These are phyloP conservation scores for Thamnidium elegans DNA, from an alignment of 192 early-diverging fungal species.

Conservation along the genomic window DNA sequence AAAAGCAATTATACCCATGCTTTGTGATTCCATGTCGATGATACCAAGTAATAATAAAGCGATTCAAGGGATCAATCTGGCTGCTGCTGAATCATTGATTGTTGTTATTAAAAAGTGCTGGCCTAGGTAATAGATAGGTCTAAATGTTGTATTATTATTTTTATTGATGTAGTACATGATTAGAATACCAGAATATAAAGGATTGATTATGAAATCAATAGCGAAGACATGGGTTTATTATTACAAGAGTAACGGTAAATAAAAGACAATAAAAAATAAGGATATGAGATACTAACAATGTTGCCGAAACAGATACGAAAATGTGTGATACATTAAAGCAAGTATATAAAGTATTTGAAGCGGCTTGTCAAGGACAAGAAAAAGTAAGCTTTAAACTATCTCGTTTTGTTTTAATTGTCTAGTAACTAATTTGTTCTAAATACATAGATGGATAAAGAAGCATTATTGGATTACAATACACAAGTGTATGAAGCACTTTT, in stretches of 20 bases:
- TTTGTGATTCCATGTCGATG: constrained; percentile 11
- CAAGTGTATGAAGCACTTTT: neutral
- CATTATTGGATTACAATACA: constrained; percentile 7
- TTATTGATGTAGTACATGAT: neutral
- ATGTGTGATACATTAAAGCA: constrained; percentile 10
- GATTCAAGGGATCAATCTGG: neutral
- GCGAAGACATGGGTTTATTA: constrained; percentile 17
- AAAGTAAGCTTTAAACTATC: neutral
- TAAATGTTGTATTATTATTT: neutral
- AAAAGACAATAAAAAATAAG: neutral
- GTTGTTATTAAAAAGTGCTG: constrained; percentile 6
- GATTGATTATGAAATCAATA: constrained; percentile 9
- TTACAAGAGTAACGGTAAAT: neutral
- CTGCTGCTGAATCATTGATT: neutral
- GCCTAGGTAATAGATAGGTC: constrained; percentile 13
- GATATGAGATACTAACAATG: neutral
- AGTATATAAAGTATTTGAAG: constrained; percentile 4
- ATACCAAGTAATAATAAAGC: neutral
- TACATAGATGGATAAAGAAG: constrained; percentile 3
- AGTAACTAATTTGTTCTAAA: neutral
- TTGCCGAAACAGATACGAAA: neutral
- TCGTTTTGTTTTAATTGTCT: neutral
- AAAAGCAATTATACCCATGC: constrained; percentile 9
- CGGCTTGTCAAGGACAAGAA: constrained; percentile 10
- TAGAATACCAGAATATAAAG: constrained; percentile 13